Evolutionary conservation across 2,329 filamentous ascomycete species (phyloP).

Genomic region (Dryadomyces quercivorus): DNA sequence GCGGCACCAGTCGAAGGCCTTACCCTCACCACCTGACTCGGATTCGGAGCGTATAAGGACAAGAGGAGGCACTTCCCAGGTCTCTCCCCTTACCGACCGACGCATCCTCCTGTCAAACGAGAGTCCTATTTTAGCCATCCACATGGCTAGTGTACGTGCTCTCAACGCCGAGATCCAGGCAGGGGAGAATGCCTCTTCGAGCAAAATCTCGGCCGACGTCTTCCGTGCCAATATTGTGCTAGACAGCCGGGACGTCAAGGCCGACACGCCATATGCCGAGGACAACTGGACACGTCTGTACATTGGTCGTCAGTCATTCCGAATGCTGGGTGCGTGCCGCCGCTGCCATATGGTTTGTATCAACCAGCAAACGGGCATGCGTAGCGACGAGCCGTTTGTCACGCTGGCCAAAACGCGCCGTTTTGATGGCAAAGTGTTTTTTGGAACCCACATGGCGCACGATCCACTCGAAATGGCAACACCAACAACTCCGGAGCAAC

Average conservation of each 20-base stretch:
- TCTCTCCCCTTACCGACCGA: background rate
- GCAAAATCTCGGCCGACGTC: constrained; percentile 53
- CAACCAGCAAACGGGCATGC: constrained; percentile 68
- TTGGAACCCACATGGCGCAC: constrained; percentile 69
- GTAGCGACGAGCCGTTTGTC: constrained; percentile 73
- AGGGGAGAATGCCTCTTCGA: constrained; percentile 36
- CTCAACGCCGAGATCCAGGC: constrained; percentile 61
- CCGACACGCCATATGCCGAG: constrained; percentile 52
- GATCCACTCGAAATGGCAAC: constrained; percentile 11
- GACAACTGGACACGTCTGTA: constrained; percentile 61
- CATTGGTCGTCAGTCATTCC: constrained; percentile 53
- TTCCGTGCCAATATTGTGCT: constrained; percentile 88
- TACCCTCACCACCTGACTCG: constrained; percentile 36
- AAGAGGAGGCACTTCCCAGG: background rate
- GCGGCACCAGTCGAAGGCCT: constrained; percentile 36
- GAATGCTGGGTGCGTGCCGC: constrained; percentile 71
- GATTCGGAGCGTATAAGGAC: constrained; percentile 28
- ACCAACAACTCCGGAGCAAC: constrained; percentile 16
- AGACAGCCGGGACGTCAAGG: constrained; percentile 17
- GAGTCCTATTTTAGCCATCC: constrained; percentile 80
- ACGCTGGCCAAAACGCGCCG: constrained; percentile 80
- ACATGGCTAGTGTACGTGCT: constrained; percentile 63
- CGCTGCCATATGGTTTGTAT: constrained; percentile 96
- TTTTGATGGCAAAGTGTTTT: constrained; percentile 74
- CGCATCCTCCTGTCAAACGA: constrained; percentile 82